Evolutionary conservation across 371 early-diverging fungal species (phyloP).

Genomic region (Smittium mucronatum): DNA sequence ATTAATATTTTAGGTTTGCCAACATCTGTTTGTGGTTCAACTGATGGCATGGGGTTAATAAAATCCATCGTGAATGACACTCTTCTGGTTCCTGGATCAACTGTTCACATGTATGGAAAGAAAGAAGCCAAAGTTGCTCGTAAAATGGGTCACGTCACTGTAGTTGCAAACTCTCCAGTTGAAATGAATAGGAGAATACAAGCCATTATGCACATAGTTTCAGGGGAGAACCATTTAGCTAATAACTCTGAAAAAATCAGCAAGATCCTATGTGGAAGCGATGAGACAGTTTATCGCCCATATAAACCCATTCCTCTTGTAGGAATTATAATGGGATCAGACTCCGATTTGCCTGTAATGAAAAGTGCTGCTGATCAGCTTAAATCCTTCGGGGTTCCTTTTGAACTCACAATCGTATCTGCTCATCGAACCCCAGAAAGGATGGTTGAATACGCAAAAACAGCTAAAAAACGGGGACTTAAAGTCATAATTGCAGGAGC

Average conservation of each 20-base stretch:
- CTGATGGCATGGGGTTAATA: constrained; percentile 44
- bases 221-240: constrained; percentile 14
- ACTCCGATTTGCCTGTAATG: constrained; percentile 90
- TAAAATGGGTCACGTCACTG: constrained; percentile 95
- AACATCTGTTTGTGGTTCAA: constrained; percentile 27
- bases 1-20: constrained; percentile 78
- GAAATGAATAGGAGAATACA: constrained; percentile 54
- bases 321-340: constrained; percentile 94
- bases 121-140: constrained; percentile 68
- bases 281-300: constrained; percentile 15
- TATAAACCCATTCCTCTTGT: constrained; percentile 57
- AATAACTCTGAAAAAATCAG: constrained; percentile 12
- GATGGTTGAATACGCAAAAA: constrained; percentile 79
- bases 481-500: constrained; percentile 94
- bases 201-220: constrained; percentile 21
- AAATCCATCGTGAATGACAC: constrained; percentile 34
- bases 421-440: constrained; percentile 92
- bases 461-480: constrained; percentile 77
- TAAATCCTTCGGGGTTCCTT: constrained; percentile 77
- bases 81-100: constrained; percentile 63
- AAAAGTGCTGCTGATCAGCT: constrained; percentile 76
- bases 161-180: constrained; percentile 70
- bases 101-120: constrained; percentile 90
- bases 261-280: constrained; percentile 14
- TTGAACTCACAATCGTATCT: constrained; percentile 85